phyloP scores from a whole-genome alignment of 352 stramenopile species.

The Phytophthora podocarpi region DNA sequence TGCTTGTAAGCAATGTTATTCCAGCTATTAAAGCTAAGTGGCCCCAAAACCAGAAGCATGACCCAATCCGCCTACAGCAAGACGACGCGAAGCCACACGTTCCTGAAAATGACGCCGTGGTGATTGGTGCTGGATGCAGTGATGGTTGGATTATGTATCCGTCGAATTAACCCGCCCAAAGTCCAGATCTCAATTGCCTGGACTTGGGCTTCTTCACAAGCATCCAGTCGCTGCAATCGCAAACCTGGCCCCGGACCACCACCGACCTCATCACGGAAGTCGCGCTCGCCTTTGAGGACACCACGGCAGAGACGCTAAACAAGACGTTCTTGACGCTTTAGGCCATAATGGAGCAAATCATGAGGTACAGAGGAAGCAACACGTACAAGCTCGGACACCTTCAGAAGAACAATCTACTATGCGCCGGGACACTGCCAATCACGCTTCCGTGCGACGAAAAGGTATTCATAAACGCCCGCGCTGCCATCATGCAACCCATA shows the following conservation, averaged over 20 bases:
- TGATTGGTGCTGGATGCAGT: not conserved
- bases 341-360: too few species aligned
- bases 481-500: too few species aligned
- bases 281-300: too few species aligned
- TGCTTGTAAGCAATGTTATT: conserved; percentile 3
- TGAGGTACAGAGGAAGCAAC: too few species aligned
- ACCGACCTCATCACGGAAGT: not conserved
- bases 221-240: not conserved
- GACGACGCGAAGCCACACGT: conserved; percentile 8
- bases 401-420: too few species aligned
- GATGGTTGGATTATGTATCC: conserved; percentile 4
- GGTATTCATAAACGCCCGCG: too few species aligned
- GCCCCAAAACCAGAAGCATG: not conserved
- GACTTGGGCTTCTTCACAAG: conserved; percentile 5
- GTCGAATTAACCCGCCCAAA: conserved; percentile 4
- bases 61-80: conserved; percentile 1
- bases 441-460: too few species aligned
- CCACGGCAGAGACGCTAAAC: too few species aligned
- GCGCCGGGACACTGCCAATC: too few species aligned
- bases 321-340: too few species aligned
- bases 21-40: conserved; percentile 12
- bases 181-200: conserved; percentile 6
- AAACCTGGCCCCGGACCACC: not conserved
- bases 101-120: not conserved
- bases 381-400: too few species aligned